Percentiles rank a stretch among this genome's conserved stretches.
phyloP scores from a whole-genome alignment of 2,329 filamentous ascomycete species.

The Trichothecium roseum region DNA sequence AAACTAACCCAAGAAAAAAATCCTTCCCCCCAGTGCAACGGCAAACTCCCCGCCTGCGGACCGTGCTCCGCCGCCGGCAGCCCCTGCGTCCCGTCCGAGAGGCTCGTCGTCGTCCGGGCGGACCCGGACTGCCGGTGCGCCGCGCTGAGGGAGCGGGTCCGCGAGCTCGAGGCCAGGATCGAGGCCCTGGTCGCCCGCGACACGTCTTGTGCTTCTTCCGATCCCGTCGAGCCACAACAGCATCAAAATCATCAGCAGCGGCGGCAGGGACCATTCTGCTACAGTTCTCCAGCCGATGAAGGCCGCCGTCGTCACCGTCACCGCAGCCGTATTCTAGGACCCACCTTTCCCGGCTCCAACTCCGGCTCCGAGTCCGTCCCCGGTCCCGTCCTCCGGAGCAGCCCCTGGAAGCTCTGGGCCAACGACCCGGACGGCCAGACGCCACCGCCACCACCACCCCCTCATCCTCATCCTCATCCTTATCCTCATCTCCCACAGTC shows the following conservation, averaged over 20 bases:
- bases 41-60: background rate
- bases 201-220: too few relatives aligned
- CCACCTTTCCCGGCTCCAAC: background rate
- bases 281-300: background rate
- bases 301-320: background rate
- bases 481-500: slow-evolving; percentile 1
- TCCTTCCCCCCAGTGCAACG: background rate
- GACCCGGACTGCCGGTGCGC: background rate
- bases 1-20: too few relatives aligned
- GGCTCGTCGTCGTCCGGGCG: background rate
- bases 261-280: background rate
- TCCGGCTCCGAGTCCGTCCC: background rate
- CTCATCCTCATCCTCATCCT: too few relatives aligned
- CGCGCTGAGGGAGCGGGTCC: background rate
- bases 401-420: slow-evolving; percentile 9
- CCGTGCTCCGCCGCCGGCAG: background rate
- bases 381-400: slow-evolving; percentile 6
- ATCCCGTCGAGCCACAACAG: too few relatives aligned
- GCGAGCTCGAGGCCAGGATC: background rate
- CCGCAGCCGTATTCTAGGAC: background rate
- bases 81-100: background rate
- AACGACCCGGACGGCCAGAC: too few relatives aligned
- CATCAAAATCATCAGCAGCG: background rate
- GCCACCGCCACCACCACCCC: too few relatives aligned
- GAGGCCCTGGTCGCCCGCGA: too few relatives aligned